Base-by-base conservation (phyloP, 75 land plant genomes). In the Larix kaempferi region DNA sequence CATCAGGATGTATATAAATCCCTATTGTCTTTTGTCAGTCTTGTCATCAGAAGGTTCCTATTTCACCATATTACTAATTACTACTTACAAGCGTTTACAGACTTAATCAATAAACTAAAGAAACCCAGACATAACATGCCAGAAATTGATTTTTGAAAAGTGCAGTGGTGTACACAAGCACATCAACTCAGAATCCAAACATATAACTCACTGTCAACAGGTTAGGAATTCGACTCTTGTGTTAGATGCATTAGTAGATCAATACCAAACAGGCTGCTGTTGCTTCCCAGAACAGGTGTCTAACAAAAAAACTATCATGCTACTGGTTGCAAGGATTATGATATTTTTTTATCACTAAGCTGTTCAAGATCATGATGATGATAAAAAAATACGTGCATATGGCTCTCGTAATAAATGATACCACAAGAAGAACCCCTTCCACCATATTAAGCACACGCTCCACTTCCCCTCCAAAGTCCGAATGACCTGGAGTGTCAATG, bases 391-490 rank as follows among this genome's bases (percentile, higher is more conserved):
- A 41, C 3, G 79, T 58, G 25, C 44, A 44, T 37, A 23, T 22
- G n/a, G 29, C 62, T 29, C 33, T 25, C 16, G 78, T 17, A 74
- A 49, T 74, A 23, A 56, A 61, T 21, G 27, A 29, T 85, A 94
- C 99, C 95, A 97, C 92, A 79, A 97, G 84, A 84, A 97, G 92
- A 80, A 97, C 90, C 19, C 99, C 99, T 79, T 97, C 99, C 25
- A 97, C 98, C 99, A 97, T 97, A 78, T 97, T 97, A 49, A 97
- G 91, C 35, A 97, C 94, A 60, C 98, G 92, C 79, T 97, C 99
- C 65, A 97, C 99, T 85, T 97, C 98, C 72, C 99, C 99, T 65
- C 99, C 99, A 86, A 97, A 97, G 77, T 97, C 99, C 22, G 99
- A 97, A 79, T 97, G 98, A 2, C 99, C 99, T 17, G 98, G 99